phyloP scores from a whole-genome alignment of 768 basidiomycete genomes.

The Inosperma sp. region DNA sequence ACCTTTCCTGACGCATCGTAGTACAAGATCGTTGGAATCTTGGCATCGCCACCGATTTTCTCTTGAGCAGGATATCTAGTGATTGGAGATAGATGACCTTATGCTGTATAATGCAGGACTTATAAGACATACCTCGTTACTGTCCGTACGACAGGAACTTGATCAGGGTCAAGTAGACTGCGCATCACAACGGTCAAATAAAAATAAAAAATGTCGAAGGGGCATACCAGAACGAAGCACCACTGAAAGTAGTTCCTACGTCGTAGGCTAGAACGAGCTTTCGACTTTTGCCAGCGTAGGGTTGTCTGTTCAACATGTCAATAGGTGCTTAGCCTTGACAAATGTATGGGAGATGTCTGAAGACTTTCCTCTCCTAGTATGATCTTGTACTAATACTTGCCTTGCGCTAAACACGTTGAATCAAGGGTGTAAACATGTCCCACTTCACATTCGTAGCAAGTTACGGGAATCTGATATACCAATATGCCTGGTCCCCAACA shows the following conservation, averaged over 20 bases:
- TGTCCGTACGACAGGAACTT: background rate
- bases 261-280: too few relatives aligned
- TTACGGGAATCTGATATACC: too few relatives aligned
- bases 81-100: background rate
- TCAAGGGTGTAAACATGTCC: background rate
- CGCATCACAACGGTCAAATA: too few relatives aligned
- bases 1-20: conserved; percentile 6
- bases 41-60: conserved; percentile 8
- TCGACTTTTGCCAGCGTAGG: too few relatives aligned
- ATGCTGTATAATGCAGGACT: background rate
- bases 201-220: too few relatives aligned
- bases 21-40: conserved; percentile 12
- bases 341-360: too few relatives aligned
- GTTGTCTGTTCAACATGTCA: too few relatives aligned
- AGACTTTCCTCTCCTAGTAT: background rate
- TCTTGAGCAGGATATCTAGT: conserved; percentile 13
- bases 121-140: background rate
- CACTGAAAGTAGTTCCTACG: too few relatives aligned
- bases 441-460: too few relatives aligned
- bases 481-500: too few relatives aligned
- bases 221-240: too few relatives aligned
- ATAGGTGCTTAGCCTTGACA: background rate
- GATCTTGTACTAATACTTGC: background rate
- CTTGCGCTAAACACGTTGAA: background rate
- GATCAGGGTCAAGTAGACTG: too few relatives aligned